These are phyloP conservation scores for Talaromyces marneffei DNA, from an alignment of 2,329 filamentous ascomycete genomes.

Conservation along the genomic window DNA sequence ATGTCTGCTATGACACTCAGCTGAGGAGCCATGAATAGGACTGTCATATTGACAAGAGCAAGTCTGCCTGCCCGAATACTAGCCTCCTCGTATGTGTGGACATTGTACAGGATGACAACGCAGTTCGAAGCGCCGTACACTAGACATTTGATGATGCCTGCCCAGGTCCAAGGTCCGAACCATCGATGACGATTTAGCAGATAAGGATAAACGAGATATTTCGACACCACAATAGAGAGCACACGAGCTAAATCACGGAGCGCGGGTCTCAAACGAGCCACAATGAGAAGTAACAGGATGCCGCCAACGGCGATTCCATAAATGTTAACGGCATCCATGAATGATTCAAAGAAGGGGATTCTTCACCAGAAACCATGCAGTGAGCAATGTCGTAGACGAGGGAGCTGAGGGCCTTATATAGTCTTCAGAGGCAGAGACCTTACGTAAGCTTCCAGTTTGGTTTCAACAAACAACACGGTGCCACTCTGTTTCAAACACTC, in stretches of 20 bases:
- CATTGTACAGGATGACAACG: neutral
- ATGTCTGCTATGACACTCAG: slow-evolving; percentile 18
- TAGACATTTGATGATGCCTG: slow-evolving; percentile 14
- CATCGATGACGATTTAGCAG: slow-evolving; percentile 17
- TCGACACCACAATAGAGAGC: neutral
- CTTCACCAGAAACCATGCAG: neutral
- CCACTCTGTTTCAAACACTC: neutral
- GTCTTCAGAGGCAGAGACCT: neutral
- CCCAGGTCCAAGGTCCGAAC: slow-evolving; percentile 17
- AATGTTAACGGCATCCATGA: neutral
- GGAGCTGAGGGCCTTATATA: neutral
- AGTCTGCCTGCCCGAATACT: slow-evolving; percentile 15
- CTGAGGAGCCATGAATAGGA: slow-evolving; percentile 18
- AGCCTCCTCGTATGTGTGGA: neutral
- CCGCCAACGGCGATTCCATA: neutral
- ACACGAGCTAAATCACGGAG: neutral
- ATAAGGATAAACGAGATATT: slow-evolving; percentile 17
- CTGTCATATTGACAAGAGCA: slow-evolving; percentile 20
- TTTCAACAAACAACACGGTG: neutral
- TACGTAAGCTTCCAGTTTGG: neutral
- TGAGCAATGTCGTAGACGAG: neutral
- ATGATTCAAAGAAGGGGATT: neutral
- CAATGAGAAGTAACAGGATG: neutral
- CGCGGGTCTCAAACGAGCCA: neutral
- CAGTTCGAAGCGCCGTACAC: neutral